Evolutionary conservation across 2,329 filamentous ascomycete genomes (phyloP).

Genomic region (Monilinia polystroma): DNA sequence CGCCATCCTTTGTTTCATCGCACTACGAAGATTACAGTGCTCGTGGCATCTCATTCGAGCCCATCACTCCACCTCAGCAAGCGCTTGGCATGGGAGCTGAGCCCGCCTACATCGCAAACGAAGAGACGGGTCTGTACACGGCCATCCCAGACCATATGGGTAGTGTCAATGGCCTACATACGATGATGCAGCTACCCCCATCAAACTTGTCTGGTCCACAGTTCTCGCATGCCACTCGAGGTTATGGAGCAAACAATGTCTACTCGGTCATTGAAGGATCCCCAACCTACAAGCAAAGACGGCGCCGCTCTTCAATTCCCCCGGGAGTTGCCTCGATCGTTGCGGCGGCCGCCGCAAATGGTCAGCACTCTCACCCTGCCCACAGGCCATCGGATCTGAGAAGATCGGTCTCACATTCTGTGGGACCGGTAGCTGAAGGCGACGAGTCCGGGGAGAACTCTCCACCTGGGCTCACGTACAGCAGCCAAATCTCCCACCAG

Average conservation of each 20-base stretch:
- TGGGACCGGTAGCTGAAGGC: constrained; percentile 76
- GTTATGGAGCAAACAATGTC: constrained; percentile 71
- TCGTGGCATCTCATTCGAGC: constrained; percentile 93
- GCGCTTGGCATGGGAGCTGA: constrained; percentile 77
- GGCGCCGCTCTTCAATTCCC: constrained; percentile 89
- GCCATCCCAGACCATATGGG: constrained; percentile 84
- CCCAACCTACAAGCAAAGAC: constrained; percentile 96
- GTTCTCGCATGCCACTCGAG: constrained; percentile 68
- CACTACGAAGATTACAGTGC: constrained; percentile 98
- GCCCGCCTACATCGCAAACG: constrained; percentile 95
- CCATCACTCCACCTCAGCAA: constrained; percentile 93
- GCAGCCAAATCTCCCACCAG: constrained; percentile 65
- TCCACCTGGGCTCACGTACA: constrained; percentile 72
- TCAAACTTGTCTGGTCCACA: constrained; percentile 79
- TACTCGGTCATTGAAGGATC: constrained; percentile 98
- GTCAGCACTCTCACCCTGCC: constrained; percentile 51
- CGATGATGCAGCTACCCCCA: constrained; percentile 86
- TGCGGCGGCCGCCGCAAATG: constrained; percentile 56
- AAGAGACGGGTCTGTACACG: constrained; percentile 94
- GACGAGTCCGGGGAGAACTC: constrained; percentile 79
- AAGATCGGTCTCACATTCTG: constrained; percentile 84
- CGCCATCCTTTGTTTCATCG: constrained; percentile 97
- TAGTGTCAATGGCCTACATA: constrained; percentile 73
- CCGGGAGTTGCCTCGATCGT: constrained; percentile 70
- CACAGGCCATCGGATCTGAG: constrained; percentile 88